Percentiles rank a stretch among this genome's conserved stretches.
phyloP scores from a whole-genome alignment of 2,329 filamentous ascomycete species.

The Chaetomium olivaceum region DNA sequence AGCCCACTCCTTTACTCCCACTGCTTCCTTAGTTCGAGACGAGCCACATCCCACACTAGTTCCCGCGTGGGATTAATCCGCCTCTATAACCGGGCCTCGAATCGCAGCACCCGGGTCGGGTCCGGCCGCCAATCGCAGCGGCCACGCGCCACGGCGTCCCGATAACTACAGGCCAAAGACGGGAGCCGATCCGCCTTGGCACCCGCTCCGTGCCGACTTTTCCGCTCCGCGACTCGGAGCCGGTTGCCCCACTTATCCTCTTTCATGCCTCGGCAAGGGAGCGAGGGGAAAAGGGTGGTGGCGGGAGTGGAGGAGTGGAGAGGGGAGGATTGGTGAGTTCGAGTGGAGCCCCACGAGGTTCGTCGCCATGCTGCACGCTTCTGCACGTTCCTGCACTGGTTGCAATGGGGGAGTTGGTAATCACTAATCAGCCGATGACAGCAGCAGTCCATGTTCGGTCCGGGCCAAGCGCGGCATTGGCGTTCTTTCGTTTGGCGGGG shows the following conservation, averaged over 20 bases:
- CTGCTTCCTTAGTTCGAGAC: not conserved
- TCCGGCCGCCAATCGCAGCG: not conserved
- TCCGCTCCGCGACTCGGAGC: conserved; percentile 18
- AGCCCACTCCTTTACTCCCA: not conserved
- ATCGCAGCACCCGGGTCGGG: not conserved
- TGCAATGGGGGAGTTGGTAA: not conserved
- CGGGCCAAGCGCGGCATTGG: not conserved
- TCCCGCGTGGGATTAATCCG: no score
- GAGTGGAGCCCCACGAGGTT: conserved; percentile 5
- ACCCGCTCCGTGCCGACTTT: conserved; percentile 6
- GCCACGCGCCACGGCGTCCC: not conserved
- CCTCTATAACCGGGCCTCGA: not conserved
- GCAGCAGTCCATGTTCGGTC: not conserved
- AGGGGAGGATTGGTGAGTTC: not conserved
- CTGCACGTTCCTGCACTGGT: conserved; percentile 2
- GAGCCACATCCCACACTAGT: not conserved
- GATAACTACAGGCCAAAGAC: not conserved
- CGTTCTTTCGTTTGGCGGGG: not conserved
- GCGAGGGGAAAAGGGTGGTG: no score
- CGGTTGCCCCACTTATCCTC: not conserved
- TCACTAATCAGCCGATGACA: not conserved
- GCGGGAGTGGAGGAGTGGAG: no score
- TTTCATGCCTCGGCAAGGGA: conserved; percentile 12
- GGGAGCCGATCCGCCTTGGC: conserved; percentile 7
- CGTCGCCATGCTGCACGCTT: not conserved